Conservation (phyloP, 352 stramenopile genomes). For the Globisporangium cystogenes region DNA sequence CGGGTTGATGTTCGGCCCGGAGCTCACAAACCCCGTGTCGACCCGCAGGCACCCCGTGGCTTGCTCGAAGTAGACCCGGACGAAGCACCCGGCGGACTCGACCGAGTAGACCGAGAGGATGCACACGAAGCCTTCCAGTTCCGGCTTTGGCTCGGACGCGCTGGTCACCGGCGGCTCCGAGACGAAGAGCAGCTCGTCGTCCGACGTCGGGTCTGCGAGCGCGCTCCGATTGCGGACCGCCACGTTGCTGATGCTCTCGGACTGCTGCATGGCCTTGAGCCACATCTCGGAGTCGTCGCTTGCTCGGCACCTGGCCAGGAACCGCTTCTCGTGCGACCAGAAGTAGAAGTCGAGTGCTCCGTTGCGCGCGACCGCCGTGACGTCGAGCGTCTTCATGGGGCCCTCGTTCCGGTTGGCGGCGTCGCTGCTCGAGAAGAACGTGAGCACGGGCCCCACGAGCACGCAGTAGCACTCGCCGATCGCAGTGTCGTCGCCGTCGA, state of each 20-base stretch:
- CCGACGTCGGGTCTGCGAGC: constrained; percentile 4
- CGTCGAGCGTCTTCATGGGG: constrained; percentile 28
- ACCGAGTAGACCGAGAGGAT: constrained; percentile 72
- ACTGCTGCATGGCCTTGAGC: constrained; percentile 52
- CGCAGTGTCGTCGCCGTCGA: constrained; percentile 32
- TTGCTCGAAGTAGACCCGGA: constrained; percentile 73
- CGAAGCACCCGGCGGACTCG: constrained; percentile 54
- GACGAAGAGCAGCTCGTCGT: constrained; percentile 30
- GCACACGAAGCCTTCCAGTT: constrained; percentile 48
- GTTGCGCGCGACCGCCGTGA: constrained; percentile 32
- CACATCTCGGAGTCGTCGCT: constrained; percentile 43
- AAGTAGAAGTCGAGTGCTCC: constrained; percentile 40
- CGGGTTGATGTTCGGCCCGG: constrained; percentile 51
- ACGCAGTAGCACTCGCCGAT: constrained; percentile 43
- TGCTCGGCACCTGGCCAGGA: constrained; percentile 22
- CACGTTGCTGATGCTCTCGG: constrained; percentile 28
- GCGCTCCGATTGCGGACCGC: constrained; percentile 20
- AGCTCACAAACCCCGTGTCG: constrained; percentile 47
- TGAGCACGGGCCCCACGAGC: constrained; percentile 51
- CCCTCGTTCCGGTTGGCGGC: constrained; percentile 24
- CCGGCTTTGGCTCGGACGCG: constrained; percentile 5
- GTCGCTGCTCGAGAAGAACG: constrained; percentile 41
- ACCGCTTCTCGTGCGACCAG: constrained; percentile 33
- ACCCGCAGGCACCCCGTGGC: constrained; percentile 54
- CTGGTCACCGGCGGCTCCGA: not conserved